Base-by-base conservation (phyloP, 1,139 yeast genomes). In the Saccharomyces hybrid region DNA sequence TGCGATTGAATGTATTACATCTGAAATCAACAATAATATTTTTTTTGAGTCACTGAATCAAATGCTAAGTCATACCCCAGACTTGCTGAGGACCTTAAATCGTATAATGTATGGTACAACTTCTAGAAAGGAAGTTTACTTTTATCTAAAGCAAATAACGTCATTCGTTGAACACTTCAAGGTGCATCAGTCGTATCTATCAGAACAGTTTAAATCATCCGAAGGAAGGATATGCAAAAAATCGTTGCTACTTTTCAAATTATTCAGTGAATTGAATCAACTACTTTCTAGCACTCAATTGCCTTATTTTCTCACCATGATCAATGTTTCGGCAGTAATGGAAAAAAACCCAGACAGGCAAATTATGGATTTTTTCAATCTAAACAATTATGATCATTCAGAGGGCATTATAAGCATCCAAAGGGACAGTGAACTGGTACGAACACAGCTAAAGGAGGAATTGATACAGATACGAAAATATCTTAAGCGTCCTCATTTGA, bases 91-190 rank as follows among this genome's bases (percentile, higher is more conserved):
- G 55, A 77, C 80, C 3, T 70, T 89, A 48, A 82, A 84, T 54
- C 82, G 86, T 59, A 74, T 88, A 1, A 87, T 88, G 59, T 89
- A 88, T 65, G 80, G 80, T 1, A 77, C 78, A 52, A 78, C 87
- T 16, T 76, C 82, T 19, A 76, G 95, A 46, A 81, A 80, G 55
- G 96, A 90, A 58, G 74, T 88, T 0, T 88, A 78, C 61, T 66
- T 73, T 28, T 79, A 87, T 64, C 71, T 93, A 56, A 76, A 75
- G 46, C 76, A 78, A 48, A 70, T 84, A 53, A 63, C 71, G 42
- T 80, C 78, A 0, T 54, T 73, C 19, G 55, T 62, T 13, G 58
- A 62, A 2, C 63, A 67, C 38, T 66, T 74, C 19, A 56, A 60
- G 16, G 59, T 61, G 28, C 61, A 71, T 79, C 49, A 64, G 1